phyloP scores from a whole-genome alignment of 768 basidiomycete species.

The Collybiopsis confluens region DNA sequence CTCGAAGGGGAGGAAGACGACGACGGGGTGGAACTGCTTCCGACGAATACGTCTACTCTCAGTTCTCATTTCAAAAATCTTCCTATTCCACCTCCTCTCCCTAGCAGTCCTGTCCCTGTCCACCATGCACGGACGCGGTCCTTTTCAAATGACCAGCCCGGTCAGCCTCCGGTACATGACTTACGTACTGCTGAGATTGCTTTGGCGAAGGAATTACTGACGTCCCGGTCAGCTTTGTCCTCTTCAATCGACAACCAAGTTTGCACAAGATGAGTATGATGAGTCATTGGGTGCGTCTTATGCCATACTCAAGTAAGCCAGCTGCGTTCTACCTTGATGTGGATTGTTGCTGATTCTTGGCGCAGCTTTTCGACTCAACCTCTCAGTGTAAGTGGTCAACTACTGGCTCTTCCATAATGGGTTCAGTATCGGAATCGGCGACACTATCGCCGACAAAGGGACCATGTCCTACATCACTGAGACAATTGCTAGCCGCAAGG shows the following conservation, averaged over 20 bases:
- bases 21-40: constrained; percentile 1
- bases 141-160: not conserved
- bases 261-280: constrained; percentile 99
- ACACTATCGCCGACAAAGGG: constrained; percentile 88
- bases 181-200: too few relatives aligned
- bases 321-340: not conserved
- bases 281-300: constrained; percentile 94
- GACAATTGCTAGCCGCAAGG: constrained; percentile 78
- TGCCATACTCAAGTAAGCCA: constrained; percentile 97
- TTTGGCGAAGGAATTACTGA: constrained; percentile 2
- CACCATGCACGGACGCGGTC: not conserved
- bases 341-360: constrained; percentile 9
- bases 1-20: too few relatives aligned
- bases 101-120: not conserved
- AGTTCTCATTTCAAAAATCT: constrained; percentile 1
- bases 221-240: constrained; percentile 55
- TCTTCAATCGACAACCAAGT: constrained; percentile 98
- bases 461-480: constrained; percentile 87
- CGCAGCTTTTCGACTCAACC: constrained; percentile 91
- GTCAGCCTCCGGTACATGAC: not conserved
- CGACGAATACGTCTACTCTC: constrained; percentile 1
- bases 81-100: constrained; percentile 2
- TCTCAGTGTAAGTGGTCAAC: constrained; percentile 96
- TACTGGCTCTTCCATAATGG: constrained; percentile 99
- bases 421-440: constrained; percentile 98